Evolutionary conservation across 169 alveolate genomes (phyloP), one percentile per base, ranked within the genome.

Genomic region (Plasmodium vivax): DNA sequence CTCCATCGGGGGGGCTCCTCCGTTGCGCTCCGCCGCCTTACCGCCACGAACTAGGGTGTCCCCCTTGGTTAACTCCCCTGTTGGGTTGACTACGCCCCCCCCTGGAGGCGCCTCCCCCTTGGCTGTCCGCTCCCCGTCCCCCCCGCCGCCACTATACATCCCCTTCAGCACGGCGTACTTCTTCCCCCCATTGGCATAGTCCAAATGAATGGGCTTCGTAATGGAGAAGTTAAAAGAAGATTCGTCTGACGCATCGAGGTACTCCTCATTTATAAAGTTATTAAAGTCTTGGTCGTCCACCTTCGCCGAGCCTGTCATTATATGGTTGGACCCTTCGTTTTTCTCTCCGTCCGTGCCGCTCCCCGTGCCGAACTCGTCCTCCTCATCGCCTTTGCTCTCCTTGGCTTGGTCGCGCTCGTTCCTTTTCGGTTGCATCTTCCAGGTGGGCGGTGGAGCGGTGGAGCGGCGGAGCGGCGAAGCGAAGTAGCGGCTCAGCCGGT

Each of bases 251-350:
- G 23, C 36, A 41, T 87, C 94, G n/a, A 79, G 45, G 7, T 27
- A 34, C 19, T 27, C 87, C 27, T 87, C 82, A 54, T 87, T 87
- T n/a, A 87, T 71, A 58, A 87, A 87, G 23, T 38, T 87, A 32
- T 77, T 75, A 19, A 87, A 87, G 9, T 87, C 94, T 5, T 87
- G 83, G 36, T 87, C 94, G 7, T 54, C 81, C 0, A 87, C 81
- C 32, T 87, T 87, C 43, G 30, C 73, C 1, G 94, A 62, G 71
- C 14, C 79, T 34, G 41, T 62, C 14, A 16, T 19, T 19, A 87
- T 56, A 34, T 56, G 14, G 5, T 9, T 84, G 16, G 74, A 14
- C 2, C 79, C 38, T 10, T 56, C 82, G 45, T 34, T 77, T n/a
- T 51, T 36, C 45, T 79, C 23, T 19, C 47, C 62, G 16, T 14